These are phyloP conservation scores for Monoraphidium neglectum DNA, from an alignment of 139 green algal species.

Conservation along the genomic window DNA sequence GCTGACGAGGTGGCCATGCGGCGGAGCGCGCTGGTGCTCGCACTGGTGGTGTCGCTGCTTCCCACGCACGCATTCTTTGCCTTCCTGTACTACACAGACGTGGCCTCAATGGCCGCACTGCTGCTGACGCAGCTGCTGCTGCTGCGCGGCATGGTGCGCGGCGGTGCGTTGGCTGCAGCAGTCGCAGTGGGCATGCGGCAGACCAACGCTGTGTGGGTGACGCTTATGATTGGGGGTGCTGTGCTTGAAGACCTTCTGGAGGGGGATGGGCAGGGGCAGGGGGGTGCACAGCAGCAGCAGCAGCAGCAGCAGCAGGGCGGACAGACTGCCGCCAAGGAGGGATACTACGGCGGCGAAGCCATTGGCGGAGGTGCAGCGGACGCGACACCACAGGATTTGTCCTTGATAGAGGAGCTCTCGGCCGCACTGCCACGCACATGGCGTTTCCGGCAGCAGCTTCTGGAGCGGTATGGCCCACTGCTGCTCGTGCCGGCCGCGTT, in stretches of 20 bases:
- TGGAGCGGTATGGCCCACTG: constrained; percentile 43
- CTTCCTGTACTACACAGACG: constrained; percentile 95
- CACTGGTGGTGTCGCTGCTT: constrained; percentile 46
- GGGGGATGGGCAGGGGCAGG: background rate
- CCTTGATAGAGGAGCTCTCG: background rate
- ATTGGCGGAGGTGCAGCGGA: background rate
- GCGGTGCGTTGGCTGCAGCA: constrained; percentile 37
- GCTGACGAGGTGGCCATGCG: no score
- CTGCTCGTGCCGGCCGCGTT: constrained; percentile 61
- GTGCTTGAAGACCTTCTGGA: constrained; percentile 8
- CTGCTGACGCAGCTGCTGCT: constrained; percentile 48
- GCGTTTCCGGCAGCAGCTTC: constrained; percentile 30
- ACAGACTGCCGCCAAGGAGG: background rate
- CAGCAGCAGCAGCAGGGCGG: background rate
- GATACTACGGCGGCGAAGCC: background rate
- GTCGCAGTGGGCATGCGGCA: constrained; percentile 79
- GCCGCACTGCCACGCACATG: background rate
- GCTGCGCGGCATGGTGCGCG: background rate
- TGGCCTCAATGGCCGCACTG: constrained; percentile 67
- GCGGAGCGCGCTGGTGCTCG: background rate
- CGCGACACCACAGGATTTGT: background rate
- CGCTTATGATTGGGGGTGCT: constrained; percentile 59
- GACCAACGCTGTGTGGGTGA: constrained; percentile 93
- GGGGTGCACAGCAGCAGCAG: background rate
- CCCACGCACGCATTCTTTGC: constrained; percentile 90